These are phyloP conservation scores for Fusarium sp. DNA, from an alignment of 2,329 filamentous ascomycete species.

Conservation along the genomic window DNA sequence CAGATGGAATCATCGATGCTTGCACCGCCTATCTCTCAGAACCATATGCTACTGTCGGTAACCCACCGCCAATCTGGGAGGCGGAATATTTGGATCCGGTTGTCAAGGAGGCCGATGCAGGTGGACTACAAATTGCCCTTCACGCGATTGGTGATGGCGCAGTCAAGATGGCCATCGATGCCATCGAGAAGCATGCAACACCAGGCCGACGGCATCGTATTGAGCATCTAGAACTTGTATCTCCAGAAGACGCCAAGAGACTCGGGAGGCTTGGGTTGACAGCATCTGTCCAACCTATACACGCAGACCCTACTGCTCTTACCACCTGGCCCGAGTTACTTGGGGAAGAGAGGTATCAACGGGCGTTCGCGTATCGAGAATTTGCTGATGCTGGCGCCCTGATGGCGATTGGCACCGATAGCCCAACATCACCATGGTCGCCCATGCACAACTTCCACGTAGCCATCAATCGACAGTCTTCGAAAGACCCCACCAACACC, in stretches of 20 bases:
- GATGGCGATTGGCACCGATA: slow-evolving; percentile 67
- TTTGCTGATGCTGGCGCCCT: slow-evolving; percentile 65
- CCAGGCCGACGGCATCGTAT: slow-evolving; percentile 67
- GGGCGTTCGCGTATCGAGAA: slow-evolving; percentile 72
- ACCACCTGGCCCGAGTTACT: slow-evolving; percentile 68
- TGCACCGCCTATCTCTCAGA: slow-evolving; percentile 70
- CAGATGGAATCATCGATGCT: slow-evolving; percentile 72
- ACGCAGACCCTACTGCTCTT: slow-evolving; percentile 69
- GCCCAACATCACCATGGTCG: slow-evolving; percentile 66
- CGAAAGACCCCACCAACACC: slow-evolving; percentile 58
- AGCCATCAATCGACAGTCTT: slow-evolving; percentile 67
- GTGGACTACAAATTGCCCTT: slow-evolving; percentile 69
- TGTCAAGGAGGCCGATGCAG: slow-evolving; percentile 63
- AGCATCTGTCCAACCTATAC: slow-evolving; percentile 67
- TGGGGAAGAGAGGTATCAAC: slow-evolving; percentile 62
- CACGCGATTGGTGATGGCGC: slow-evolving; percentile 74
- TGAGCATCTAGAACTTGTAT: slow-evolving; percentile 72
- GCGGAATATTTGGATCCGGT: slow-evolving; percentile 63
- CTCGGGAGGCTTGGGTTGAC: slow-evolving; percentile 69
- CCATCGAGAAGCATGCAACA: slow-evolving; percentile 56
- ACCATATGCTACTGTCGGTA: slow-evolving; percentile 63
- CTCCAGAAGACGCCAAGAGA: slow-evolving; percentile 64
- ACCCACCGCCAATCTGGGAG: slow-evolving; percentile 65
- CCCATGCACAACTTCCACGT: slow-evolving; percentile 67
- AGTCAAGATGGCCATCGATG: slow-evolving; percentile 67